phyloP scores from a whole-genome alignment of 352 stramenopile species.

The Globisporangium middletonii region DNA sequence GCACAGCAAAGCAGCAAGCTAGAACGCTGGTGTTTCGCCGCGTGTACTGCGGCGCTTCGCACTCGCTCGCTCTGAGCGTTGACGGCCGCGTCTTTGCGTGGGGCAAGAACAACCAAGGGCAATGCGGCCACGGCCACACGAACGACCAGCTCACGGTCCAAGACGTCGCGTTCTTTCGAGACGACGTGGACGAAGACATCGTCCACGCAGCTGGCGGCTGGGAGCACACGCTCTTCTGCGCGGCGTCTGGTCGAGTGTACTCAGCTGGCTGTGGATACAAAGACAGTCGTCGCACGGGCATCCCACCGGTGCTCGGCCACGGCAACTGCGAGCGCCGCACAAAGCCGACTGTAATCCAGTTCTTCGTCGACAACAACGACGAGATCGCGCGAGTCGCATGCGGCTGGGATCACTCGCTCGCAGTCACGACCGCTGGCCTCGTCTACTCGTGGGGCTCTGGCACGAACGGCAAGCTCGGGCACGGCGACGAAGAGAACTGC shows the following conservation, averaged over 20 bases:
- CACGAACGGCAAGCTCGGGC: constrained; percentile 76
- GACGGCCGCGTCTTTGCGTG: constrained; percentile 55
- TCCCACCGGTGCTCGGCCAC: constrained; percentile 76
- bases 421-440: constrained; percentile 41
- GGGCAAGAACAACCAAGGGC: constrained; percentile 86
- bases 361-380: constrained; percentile 45
- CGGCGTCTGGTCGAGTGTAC: constrained; percentile 56
- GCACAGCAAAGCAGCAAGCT: neutral
- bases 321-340: constrained; percentile 62
- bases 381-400: constrained; percentile 62
- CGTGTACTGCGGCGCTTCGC: constrained; percentile 71
- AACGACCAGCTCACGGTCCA: constrained; percentile 61
- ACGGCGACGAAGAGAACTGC: constrained; percentile 77
- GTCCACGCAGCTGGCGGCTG: constrained; percentile 60
- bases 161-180: constrained; percentile 48
- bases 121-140: constrained; percentile 73
- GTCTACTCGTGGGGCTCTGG: constrained; percentile 81
- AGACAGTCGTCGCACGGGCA: constrained; percentile 67
- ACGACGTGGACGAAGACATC: constrained; percentile 40
- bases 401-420: constrained; percentile 81
- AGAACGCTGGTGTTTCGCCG: constrained; percentile 16
- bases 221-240: constrained; percentile 80
- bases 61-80: constrained; percentile 58
- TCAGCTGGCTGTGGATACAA: constrained; percentile 82
- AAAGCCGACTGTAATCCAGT: constrained; percentile 47